Conservation (phyloP, 2,329 filamentous ascomycete genomes). For the Cordyceps pruinosa region DNA sequence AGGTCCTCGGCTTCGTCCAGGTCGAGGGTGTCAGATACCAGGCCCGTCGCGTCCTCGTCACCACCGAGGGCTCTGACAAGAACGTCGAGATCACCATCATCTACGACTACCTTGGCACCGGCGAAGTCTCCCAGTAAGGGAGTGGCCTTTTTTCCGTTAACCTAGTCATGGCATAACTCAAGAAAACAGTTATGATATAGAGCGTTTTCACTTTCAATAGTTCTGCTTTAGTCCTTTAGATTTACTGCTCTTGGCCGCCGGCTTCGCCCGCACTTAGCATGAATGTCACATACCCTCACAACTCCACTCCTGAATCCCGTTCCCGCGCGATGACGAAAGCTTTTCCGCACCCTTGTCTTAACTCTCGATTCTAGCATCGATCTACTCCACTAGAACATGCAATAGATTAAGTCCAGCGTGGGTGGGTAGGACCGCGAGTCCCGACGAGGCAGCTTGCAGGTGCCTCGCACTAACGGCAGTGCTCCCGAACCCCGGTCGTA, state of each 20-base stretch:
- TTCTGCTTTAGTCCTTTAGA: background rate
- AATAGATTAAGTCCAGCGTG: background rate
- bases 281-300: background rate
- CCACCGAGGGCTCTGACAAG: slow-evolving; percentile 9
- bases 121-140: slow-evolving; percentile 8
- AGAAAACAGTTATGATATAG: background rate
- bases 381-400: background rate
- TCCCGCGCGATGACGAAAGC: slow-evolving; percentile 5
- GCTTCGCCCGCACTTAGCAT: background rate
- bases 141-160: background rate
- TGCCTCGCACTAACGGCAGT: slow-evolving; percentile 7
- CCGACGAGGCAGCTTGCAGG: background rate
- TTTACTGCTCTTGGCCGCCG: background rate
- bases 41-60: slow-evolving; percentile 11
- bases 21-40: slow-evolving; percentile 11
- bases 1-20: slow-evolving; percentile 8
- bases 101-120: slow-evolving; percentile 11
- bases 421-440: background rate
- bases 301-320: slow-evolving; percentile 1
- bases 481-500: slow-evolving; percentile 7
- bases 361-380: slow-evolving; percentile 5
- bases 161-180: background rate
- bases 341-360: background rate
- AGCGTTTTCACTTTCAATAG: slow-evolving; percentile 1
- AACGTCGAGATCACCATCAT: slow-evolving; percentile 10